phyloP scores from a whole-genome alignment of 2,329 filamentous ascomycete genomes.

The Phyllosticta citribraziliensis region DNA sequence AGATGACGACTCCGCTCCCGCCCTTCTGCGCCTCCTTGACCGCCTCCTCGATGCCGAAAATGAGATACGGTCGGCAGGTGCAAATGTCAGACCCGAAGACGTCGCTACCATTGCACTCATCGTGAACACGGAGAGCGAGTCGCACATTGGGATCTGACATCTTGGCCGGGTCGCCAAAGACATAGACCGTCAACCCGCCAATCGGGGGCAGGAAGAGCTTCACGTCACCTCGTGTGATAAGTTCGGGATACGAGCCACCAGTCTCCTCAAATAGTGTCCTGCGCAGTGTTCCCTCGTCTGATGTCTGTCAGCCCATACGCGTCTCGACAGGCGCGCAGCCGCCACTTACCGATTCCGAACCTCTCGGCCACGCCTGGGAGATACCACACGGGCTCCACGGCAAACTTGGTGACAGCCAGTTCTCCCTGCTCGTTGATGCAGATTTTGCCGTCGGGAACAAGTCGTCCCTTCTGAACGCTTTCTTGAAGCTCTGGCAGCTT shows the following conservation, averaged over 20 bases:
- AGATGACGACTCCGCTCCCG: constrained; percentile 90
- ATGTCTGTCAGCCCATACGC: background rate
- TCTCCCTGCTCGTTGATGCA: constrained; percentile 80
- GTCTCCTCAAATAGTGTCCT: constrained; percentile 90
- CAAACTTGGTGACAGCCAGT: constrained; percentile 89
- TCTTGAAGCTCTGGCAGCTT: constrained; percentile 91
- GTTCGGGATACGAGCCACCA: constrained; percentile 89
- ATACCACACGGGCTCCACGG: constrained; percentile 75
- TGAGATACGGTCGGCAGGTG: constrained; percentile 89
- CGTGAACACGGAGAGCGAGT: constrained; percentile 76
- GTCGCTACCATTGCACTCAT: constrained; percentile 91
- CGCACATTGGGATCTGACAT: constrained; percentile 78
- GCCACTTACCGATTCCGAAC: constrained; percentile 65
- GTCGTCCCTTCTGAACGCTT: constrained; percentile 67
- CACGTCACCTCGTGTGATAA: constrained; percentile 89
- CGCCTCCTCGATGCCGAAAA: constrained; percentile 94
- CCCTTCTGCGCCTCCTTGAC: constrained; percentile 94
- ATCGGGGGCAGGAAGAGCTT: constrained; percentile 95
- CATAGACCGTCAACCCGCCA: constrained; percentile 90
- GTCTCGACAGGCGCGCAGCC: background rate
- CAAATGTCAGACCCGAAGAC: constrained; percentile 98
- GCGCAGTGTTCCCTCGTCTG: constrained; percentile 76
- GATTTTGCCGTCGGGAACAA: constrained; percentile 77
- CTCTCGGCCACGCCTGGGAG: constrained; percentile 63
- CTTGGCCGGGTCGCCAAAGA: constrained; percentile 88